Evolutionary conservation across 148 eudicot genomes (phyloP).

Genomic region (Silene latifolia): DNA sequence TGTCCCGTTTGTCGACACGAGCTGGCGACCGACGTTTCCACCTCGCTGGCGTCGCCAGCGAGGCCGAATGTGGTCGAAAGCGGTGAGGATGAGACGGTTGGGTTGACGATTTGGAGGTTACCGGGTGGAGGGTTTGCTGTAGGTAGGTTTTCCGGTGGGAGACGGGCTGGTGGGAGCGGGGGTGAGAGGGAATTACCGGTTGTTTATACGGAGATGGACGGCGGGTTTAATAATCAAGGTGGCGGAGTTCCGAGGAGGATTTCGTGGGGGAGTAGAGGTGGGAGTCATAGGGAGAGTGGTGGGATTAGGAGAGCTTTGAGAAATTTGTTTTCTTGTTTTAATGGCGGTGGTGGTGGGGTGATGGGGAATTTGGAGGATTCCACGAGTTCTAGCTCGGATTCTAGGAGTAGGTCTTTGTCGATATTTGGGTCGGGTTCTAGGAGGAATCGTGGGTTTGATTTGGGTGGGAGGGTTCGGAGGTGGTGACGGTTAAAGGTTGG

Average conservation of each 20-base stretch:
- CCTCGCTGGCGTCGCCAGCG: neutral
- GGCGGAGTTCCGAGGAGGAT: constrained; percentile 79
- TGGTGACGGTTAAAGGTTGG: constrained; percentile 23
- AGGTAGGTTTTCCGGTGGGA: constrained; percentile 72
- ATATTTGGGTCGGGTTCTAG: constrained; percentile 26
- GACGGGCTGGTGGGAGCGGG: constrained; percentile 14
- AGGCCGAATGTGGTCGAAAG: constrained; percentile 17
- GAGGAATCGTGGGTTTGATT: constrained; percentile 29
- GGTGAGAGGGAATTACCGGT: constrained; percentile 85
- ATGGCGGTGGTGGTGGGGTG: constrained; percentile 31
- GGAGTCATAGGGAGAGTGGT: constrained; percentile 48
- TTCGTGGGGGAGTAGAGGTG: constrained; percentile 82
- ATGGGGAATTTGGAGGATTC: constrained; percentile 24
- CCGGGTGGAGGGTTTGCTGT: constrained; percentile 94
- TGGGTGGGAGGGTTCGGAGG: constrained; percentile 27
- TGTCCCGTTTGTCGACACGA: constrained; percentile 88
- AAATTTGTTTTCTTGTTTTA: constrained; percentile 68
- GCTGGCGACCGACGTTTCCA: constrained; percentile 37
- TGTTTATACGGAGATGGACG: constrained; percentile 96
- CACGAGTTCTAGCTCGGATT: constrained; percentile 51
- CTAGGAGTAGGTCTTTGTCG: constrained; percentile 24
- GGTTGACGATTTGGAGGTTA: constrained; percentile 91
- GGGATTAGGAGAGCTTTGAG: constrained; percentile 53
- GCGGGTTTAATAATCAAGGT: constrained; percentile 75
- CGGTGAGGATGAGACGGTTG: constrained; percentile 71